Evolutionary conservation across 1,284 basidiomycete species (phyloP).

Genomic region (Malassezia sympodialis): DNA sequence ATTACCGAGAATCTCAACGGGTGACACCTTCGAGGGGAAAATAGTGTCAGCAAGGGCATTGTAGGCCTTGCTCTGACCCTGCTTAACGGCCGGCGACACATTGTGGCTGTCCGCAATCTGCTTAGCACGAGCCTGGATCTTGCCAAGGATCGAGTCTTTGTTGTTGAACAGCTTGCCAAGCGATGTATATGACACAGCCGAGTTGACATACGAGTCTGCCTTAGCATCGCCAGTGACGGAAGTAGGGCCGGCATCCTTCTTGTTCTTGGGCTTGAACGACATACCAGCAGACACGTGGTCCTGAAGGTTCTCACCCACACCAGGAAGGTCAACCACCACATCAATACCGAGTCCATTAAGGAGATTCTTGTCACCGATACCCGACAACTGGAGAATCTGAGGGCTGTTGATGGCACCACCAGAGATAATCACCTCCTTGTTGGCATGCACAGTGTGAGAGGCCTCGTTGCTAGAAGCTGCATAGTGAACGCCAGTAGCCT

Average conservation of each 20-base stretch:
- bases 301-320: constrained; percentile 55
- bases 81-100: constrained; percentile 19
- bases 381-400: constrained; percentile 53
- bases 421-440: constrained; percentile 36
- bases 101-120: constrained; percentile 20
- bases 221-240: constrained; percentile 22
- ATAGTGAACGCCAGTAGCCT: constrained; percentile 30
- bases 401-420: constrained; percentile 50
- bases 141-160: constrained; percentile 6
- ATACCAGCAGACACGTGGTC: constrained; percentile 49
- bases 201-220: constrained; percentile 31
- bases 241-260: neutral
- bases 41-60: constrained; percentile 18
- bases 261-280: constrained; percentile 21
- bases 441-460: constrained; percentile 27
- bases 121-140: constrained; percentile 22
- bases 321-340: constrained; percentile 51
- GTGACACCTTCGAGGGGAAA: constrained; percentile 20
- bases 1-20: constrained; percentile 35
- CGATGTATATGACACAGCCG: constrained; percentile 31
- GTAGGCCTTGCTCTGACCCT: constrained; percentile 19
- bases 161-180: constrained; percentile 25
- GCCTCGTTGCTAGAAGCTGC: constrained; percentile 19
- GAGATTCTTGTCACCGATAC: constrained; percentile 51
- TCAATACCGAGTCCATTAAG: constrained; percentile 50